These are phyloP conservation scores for Neoscytalidium dimidiatum DNA, from an alignment of 2,329 filamentous ascomycete genomes.

Conservation along the genomic window DNA sequence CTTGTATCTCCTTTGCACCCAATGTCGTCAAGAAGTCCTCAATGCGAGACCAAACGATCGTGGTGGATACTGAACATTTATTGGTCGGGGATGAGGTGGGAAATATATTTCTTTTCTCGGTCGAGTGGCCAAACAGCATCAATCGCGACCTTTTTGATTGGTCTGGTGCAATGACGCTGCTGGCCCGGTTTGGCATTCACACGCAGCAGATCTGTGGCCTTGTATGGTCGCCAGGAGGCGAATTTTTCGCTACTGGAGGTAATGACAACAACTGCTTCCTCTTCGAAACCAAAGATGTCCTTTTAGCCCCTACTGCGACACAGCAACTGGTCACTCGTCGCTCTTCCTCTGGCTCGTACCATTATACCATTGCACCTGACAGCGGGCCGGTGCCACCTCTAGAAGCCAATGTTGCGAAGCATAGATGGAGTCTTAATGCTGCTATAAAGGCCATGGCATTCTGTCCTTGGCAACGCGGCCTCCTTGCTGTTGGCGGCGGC, in stretches of 20 bases:
- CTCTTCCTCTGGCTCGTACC: conserved; percentile 22
- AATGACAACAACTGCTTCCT: conserved; percentile 91
- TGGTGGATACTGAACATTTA: conserved; percentile 75
- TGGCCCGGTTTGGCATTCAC: conserved; percentile 77
- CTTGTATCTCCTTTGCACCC: conserved; percentile 81
- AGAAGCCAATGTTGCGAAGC: conserved; percentile 60
- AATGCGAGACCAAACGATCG: conserved; percentile 48
- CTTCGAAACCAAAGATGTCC: conserved; percentile 65
- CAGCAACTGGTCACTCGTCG: conserved; percentile 27
- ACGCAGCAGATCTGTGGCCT: conserved; percentile 90
- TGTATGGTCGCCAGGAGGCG: conserved; percentile 79
- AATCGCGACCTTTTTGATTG: conserved; percentile 70
- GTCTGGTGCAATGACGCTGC: conserved; percentile 74
- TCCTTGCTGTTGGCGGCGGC: conserved; percentile 89
- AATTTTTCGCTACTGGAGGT: conserved; percentile 79
- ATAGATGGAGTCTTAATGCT: conserved; percentile 77
- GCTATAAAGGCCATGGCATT: conserved; percentile 97
- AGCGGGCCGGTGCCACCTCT: conserved; percentile 47
- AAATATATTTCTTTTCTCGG: conserved; percentile 80
- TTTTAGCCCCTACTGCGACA: conserved; percentile 29
- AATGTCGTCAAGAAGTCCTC: conserved; percentile 54
- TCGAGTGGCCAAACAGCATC: conserved; percentile 73
- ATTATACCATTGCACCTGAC: conserved; percentile 35
- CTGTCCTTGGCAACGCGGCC: conserved; percentile 86
- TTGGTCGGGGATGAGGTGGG: conserved; percentile 84